A percentile compares a stretch with the other conserved stretches of the same genome.
Conservation (phyloP, 306 rosid species). For the Medicago truncatula region DNA sequence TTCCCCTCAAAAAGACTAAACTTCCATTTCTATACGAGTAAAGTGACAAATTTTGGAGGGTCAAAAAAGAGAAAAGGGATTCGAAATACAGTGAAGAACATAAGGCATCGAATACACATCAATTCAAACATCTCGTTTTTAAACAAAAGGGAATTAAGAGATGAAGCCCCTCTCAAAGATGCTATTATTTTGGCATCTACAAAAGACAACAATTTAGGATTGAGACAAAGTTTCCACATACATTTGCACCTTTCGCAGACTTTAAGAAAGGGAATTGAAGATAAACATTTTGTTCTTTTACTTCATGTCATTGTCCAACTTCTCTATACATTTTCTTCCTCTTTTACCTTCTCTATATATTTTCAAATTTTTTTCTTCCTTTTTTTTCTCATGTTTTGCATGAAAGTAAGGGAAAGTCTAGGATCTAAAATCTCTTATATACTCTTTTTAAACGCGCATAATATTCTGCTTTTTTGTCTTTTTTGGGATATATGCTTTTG, state of each 20-base stretch:
- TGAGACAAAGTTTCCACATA: slow-evolving; percentile 89
- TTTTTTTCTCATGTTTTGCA: neutral
- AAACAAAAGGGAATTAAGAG: slow-evolving; percentile 20
- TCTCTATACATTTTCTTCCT: neutral
- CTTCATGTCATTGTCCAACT: slow-evolving; percentile 56
- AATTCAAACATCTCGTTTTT: slow-evolving; percentile 7
- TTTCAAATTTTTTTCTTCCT: neutral
- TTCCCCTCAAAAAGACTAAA: no score
- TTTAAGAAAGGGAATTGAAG: slow-evolving; percentile 58
- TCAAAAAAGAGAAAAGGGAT: slow-evolving; percentile 12
- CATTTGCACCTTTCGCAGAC: slow-evolving; percentile 74
- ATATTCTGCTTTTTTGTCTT: slow-evolving; percentile 45
- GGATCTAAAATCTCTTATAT: slow-evolving; percentile 55
- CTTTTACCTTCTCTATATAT: neutral
- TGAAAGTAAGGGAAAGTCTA: slow-evolving; percentile 5
- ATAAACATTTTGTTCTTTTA: slow-evolving; percentile 55
- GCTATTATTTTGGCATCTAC: slow-evolving; percentile 60
- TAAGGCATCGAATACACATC: slow-evolving; percentile 47
- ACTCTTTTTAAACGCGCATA: slow-evolving; percentile 23
- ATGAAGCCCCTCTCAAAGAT: slow-evolving; percentile 31
- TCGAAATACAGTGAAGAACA: slow-evolving; percentile 25
- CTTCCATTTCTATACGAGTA: no score
- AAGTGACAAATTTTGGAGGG: neutral
- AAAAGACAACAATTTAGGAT: slow-evolving; percentile 73
- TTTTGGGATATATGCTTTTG: slow-evolving; percentile 52